Conservation (phyloP, 805 yeast species). For the Ogataea ganodermae region DNA sequence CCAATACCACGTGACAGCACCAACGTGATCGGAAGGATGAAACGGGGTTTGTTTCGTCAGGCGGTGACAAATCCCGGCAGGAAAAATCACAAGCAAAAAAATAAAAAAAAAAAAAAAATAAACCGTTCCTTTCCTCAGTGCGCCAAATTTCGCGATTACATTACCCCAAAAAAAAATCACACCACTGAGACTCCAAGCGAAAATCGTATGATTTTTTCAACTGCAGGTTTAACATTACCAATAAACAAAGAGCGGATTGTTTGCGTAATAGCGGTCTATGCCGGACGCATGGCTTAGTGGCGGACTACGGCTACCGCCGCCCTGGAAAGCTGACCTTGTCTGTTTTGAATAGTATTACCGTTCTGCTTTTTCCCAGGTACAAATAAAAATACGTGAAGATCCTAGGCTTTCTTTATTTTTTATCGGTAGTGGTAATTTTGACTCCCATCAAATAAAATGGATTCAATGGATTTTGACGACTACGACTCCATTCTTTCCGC, state of each 20-base stretch:
- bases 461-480: slow-evolving; percentile 33
- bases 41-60: too few relatives aligned
- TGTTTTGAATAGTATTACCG: neutral
- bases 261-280: neutral
- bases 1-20: too few relatives aligned
- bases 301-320: neutral
- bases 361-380: neutral
- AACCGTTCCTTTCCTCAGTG: too few relatives aligned
- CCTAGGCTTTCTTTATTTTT: neutral
- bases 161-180: slow-evolving; percentile 1
- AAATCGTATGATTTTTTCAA: slow-evolving; percentile 2
- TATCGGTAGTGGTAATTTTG: neutral
- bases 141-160: too few relatives aligned
- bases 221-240: neutral
- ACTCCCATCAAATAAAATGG: slow-evolving; percentile 18
- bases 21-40: too few relatives aligned
- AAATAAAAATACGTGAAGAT: slow-evolving; percentile 1
- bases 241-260: neutral
- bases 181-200: neutral
- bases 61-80: too few relatives aligned
- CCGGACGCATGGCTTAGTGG: neutral
- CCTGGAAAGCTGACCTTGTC: neutral
- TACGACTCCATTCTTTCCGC: slow-evolving; percentile 34
- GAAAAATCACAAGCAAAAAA: too few relatives aligned
- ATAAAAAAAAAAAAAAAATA: too few relatives aligned